These are phyloP conservation scores for Pleurostoma richardsiae DNA, from an alignment of 2,329 filamentous ascomycete genomes.

Conservation along the genomic window DNA sequence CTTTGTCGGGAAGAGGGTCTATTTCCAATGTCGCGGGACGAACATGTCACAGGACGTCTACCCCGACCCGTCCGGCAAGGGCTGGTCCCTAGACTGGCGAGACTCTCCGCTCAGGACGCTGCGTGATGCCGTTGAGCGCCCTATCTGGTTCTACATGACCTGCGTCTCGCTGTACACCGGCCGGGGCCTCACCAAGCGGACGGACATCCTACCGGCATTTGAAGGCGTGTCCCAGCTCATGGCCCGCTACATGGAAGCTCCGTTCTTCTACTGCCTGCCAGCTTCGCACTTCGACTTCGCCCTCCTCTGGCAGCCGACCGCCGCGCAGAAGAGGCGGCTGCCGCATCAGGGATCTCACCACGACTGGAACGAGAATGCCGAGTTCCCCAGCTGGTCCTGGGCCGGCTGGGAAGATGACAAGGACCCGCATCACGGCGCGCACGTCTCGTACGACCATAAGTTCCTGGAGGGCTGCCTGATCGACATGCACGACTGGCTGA, in stretches of 20 bases:
- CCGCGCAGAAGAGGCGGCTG: not conserved
- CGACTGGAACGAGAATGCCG: not conserved
- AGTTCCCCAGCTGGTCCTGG: conserved; percentile 30
- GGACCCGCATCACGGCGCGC: not conserved
- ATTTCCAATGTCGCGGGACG: conserved; percentile 21
- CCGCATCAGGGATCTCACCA: not conserved
- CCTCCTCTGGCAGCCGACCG: conserved; percentile 22
- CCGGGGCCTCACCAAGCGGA: conserved; percentile 15
- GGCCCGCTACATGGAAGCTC: conserved; percentile 13
- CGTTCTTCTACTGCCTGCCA: conserved; percentile 22
- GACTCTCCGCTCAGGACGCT: conserved; percentile 20
- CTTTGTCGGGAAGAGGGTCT: conserved; percentile 23
- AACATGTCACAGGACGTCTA: conserved; percentile 21
- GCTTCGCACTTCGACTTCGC: conserved; percentile 26
- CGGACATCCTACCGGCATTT: conserved; percentile 26
- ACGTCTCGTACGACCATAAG: conserved; percentile 11
- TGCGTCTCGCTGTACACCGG: conserved; percentile 21
- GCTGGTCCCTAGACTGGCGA: conserved; percentile 22
- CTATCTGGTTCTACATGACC: conserved; percentile 22
- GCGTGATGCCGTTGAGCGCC: conserved; percentile 14
- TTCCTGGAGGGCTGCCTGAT: conserved; percentile 15
- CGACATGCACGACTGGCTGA: conserved; percentile 25
- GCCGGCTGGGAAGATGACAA: conserved; percentile 20
- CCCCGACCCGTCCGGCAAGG: conserved; percentile 14
- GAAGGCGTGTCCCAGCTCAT: conserved; percentile 21